phyloP scores from a whole-genome alignment of 2,329 filamentous ascomycete species.

The Metarhizium guizhouense region DNA sequence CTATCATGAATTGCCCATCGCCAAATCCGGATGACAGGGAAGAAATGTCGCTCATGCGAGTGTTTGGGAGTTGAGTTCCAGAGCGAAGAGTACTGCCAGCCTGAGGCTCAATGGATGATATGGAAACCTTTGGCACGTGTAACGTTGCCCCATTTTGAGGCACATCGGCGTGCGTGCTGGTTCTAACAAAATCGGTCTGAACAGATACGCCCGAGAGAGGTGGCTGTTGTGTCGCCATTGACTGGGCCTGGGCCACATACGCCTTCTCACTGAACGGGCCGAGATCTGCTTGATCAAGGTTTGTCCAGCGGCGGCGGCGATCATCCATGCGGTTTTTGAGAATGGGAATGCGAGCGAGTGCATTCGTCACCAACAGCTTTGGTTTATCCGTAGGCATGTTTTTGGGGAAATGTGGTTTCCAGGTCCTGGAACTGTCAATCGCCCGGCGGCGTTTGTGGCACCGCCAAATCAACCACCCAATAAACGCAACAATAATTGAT shows the following conservation, averaged over 20 bases:
- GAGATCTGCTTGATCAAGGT: slow-evolving; percentile 21
- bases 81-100: slow-evolving; percentile 7
- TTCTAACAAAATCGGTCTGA: slow-evolving; percentile 7
- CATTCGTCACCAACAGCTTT: slow-evolving; percentile 7
- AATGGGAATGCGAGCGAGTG: slow-evolving; percentile 24
- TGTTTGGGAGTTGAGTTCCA: slow-evolving; percentile 17
- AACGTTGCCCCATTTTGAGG: background rate
- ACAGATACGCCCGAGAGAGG: slow-evolving; percentile 4
- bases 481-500: slow-evolving; percentile 34
- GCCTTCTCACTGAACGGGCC: slow-evolving; percentile 8
- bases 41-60: slow-evolving; percentile 41
- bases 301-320: slow-evolving; percentile 21
- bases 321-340: slow-evolving; percentile 22
- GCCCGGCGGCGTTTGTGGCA: slow-evolving; percentile 10
- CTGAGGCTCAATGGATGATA: slow-evolving; percentile 7
- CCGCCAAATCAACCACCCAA: slow-evolving; percentile 37
- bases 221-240: background rate
- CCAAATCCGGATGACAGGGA: slow-evolving; percentile 58
- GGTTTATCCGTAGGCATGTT: slow-evolving; percentile 1
- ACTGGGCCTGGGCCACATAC: slow-evolving; percentile 1
- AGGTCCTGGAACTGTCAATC: slow-evolving; percentile 25
- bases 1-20: slow-evolving; percentile 48
- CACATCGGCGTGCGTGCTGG: slow-evolving; percentile 1
- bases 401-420: slow-evolving; percentile 9
- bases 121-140: slow-evolving; percentile 3